A percentile compares a stretch with the other conserved stretches of the same genome.
phyloP scores from a whole-genome alignment of 768 basidiomycete genomes.

The Pulveroboletus sp. region DNA sequence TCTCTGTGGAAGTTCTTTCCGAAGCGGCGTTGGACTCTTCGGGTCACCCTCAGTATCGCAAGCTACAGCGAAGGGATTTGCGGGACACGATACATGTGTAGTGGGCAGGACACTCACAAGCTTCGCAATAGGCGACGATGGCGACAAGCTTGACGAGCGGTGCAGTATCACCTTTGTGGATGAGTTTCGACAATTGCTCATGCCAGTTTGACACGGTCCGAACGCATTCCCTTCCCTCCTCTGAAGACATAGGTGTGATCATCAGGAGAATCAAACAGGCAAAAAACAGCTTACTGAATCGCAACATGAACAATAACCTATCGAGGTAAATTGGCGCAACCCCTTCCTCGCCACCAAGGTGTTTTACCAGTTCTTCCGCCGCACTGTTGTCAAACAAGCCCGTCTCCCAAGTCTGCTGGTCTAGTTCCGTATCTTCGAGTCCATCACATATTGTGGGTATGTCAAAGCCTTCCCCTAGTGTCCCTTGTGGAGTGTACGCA shows the following conservation, averaged over 20 bases:
- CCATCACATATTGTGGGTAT: constrained; percentile 8
- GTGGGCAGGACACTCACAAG: constrained; percentile 7
- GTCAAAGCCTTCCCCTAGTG: constrained; percentile 22
- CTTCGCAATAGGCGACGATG: constrained; percentile 8
- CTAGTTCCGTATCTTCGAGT: constrained; percentile 4
- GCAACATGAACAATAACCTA: background rate
- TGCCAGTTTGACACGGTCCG: constrained; percentile 13
- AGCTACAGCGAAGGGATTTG: background rate
- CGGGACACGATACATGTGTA: too few relatives aligned
- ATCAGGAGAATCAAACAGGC: background rate
- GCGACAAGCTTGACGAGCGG: constrained; percentile 16
- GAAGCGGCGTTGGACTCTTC: background rate
- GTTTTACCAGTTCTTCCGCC: constrained; percentile 7
- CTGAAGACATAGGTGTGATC: background rate
- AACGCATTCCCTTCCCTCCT: constrained; percentile 18
- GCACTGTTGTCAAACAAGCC: constrained; percentile 19
- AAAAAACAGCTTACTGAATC: constrained; percentile 14
- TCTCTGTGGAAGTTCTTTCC: background rate
- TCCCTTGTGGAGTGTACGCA: constrained; percentile 16
- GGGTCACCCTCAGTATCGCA: background rate
- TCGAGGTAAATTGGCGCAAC: constrained; percentile 18
- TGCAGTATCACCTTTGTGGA: constrained; percentile 7
- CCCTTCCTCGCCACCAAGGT: constrained; percentile 11
- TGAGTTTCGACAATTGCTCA: constrained; percentile 7
- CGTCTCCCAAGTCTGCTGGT: constrained; percentile 16